phyloP scores from a whole-genome alignment of 805 yeast species.

The Wickerhamomyces sydowiorum region DNA sequence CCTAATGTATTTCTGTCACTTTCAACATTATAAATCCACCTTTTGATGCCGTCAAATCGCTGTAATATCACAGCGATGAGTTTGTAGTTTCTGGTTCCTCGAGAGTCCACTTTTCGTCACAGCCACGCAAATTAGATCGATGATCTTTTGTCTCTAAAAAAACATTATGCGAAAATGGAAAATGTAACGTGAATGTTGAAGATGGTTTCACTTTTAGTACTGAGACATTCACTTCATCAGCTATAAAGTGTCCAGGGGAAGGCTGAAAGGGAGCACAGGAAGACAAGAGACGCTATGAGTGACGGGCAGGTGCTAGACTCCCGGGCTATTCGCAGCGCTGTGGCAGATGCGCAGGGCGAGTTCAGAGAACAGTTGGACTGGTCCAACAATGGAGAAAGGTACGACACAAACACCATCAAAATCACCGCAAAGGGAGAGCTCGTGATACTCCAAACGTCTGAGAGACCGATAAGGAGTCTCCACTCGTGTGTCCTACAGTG shows the following conservation, averaged over 20 bases:
- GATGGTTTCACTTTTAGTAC: too few species aligned
- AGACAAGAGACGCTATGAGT: neutral
- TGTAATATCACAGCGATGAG: neutral
- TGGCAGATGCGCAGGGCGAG: constrained; percentile 9
- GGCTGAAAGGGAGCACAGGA: neutral
- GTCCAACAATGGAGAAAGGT: constrained; percentile 1
- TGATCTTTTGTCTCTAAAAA: neutral
- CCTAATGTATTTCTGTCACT: too few species aligned
- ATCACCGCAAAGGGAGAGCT: constrained; percentile 3
- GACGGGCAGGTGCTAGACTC: neutral
- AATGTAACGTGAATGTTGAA: neutral
- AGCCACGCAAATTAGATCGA: neutral
- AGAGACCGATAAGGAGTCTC: constrained; percentile 1
- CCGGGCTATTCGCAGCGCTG: neutral
- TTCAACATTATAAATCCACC: too few species aligned
- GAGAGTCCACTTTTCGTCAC: neutral
- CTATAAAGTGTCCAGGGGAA: neutral
- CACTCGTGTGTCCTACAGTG: constrained; percentile 3
- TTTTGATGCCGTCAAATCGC: too few species aligned
- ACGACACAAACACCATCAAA: constrained; percentile 1
- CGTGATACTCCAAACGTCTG: neutral
- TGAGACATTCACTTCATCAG: too few species aligned
- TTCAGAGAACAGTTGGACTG: constrained; percentile 13
- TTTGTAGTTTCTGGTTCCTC: too few species aligned
- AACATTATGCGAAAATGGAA: too few species aligned